Evolutionary conservation across 192 early-diverging fungal genomes (phyloP).

Genomic region (Umbelopsis sp.): DNA sequence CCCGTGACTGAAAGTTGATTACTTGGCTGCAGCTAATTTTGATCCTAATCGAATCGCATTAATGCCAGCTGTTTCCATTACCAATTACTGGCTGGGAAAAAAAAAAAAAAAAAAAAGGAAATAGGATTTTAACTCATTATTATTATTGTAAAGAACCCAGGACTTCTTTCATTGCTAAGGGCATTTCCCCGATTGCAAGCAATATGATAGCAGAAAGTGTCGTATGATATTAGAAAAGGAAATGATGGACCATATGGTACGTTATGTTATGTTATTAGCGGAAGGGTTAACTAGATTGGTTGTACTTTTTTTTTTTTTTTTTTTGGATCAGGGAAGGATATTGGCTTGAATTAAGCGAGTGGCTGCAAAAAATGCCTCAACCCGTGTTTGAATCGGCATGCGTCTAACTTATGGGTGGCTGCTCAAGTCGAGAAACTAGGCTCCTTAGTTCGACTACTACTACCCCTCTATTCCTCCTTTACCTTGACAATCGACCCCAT

Average conservation of each 20-base stretch:
- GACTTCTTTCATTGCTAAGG: too few species aligned
- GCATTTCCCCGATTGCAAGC: too few species aligned
- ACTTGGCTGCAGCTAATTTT: background rate
- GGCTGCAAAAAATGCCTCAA: slow-evolving; percentile 13
- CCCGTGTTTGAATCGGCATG: slow-evolving; percentile 12
- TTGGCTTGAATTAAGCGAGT: background rate
- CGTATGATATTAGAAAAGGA: too few species aligned
- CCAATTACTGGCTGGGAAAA: background rate
- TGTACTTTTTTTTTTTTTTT: background rate
- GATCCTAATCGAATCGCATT: background rate
- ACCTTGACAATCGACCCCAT: background rate
- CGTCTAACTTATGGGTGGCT: background rate
- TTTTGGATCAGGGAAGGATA: background rate
- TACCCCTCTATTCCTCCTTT: background rate
- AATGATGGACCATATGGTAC: background rate
- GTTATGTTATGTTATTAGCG: background rate
- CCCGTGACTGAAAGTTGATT: slow-evolving; percentile 12
- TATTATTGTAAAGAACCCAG: too few species aligned
- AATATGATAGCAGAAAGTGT: too few species aligned
- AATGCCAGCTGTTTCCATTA: background rate
- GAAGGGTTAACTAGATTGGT: too few species aligned
- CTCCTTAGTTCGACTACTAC: background rate
- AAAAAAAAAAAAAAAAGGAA: too few species aligned
- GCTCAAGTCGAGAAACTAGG: background rate
- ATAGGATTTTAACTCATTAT: too few species aligned